Evolutionary conservation across 2,329 filamentous ascomycete genomes (phyloP), one percentile per base, ranked within the genome.

Genomic region (Beauveria bassiana): DNA sequence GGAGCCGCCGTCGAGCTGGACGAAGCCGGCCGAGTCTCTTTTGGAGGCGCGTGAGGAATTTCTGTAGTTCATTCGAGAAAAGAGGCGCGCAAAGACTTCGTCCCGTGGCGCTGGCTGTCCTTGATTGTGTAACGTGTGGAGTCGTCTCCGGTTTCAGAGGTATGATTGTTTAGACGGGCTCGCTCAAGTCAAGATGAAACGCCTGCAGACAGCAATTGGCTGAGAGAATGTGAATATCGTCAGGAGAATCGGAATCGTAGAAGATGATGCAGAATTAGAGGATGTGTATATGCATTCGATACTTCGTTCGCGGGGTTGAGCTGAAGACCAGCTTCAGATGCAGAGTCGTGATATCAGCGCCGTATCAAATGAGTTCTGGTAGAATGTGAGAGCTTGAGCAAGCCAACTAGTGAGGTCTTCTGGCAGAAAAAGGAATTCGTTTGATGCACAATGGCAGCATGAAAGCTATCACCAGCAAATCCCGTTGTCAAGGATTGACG

Each of bases 11-110:
- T 72, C 72, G 38, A 81, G 72, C 53, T 75, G 78, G 54, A 79
- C 68, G 65, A 82, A 82, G 63, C 79, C 79, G 40, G 58, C 26
- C 52, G 72, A 74, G 58, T 73, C 72, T 58, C 72, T 45, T 6
- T 57, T 70, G 56, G 75, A 71, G 7, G 75, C 76, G 56, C 71
- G 66, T 22, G 76, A 70, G 50, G 67, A 59, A 59, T 70, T 66
- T 59, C 64, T 68, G 58, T 69, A 67, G 43, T 68, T 68, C 70
- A 72, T 72, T 55, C 49, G 60, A 59, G 28, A 38, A 38, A 61
- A 38, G 38, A 28, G 28, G 18, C 40, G 58, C 7, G 49, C 22
- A 31, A 38, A 53, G 24, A 8, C 9, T 20, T 22, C n/a, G 43
- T 46, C 43, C 43, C 54, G 38, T 16, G n/a, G 26, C 20, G n/a